Evolutionary conservation across 257 asterid genomes (phyloP).

Genomic region (Paulownia fortunei): DNA sequence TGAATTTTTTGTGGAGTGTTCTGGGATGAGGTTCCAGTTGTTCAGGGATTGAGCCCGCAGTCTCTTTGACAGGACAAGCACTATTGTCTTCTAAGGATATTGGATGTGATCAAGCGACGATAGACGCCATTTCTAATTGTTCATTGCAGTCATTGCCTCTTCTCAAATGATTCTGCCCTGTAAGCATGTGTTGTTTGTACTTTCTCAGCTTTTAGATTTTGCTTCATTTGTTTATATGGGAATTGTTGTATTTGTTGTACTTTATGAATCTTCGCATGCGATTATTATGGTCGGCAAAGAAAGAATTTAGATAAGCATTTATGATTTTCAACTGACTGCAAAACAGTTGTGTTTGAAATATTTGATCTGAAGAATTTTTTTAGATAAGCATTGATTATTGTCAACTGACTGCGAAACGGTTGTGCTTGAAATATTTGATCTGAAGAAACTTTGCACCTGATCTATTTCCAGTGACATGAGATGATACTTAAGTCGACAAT

Average conservation of each 20-base stretch:
- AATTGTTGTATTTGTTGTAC: slow-evolving; percentile 52
- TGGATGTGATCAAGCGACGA: slow-evolving; percentile 33
- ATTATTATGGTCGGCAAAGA: slow-evolving; percentile 37
- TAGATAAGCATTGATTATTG: not conserved
- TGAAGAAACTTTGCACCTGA: slow-evolving; percentile 9
- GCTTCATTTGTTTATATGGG: slow-evolving; percentile 61
- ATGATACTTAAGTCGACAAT: not conserved
- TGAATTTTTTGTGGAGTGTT: slow-evolving; percentile 63
- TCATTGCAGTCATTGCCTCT: slow-evolving; percentile 51
- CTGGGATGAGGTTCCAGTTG: slow-evolving; percentile 53
- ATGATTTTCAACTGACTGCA: slow-evolving; percentile 9
- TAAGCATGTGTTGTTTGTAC: slow-evolving; percentile 69
- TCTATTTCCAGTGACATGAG: not conserved
- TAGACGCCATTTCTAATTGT: slow-evolving; percentile 30
- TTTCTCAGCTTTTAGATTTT: slow-evolving; percentile 49
- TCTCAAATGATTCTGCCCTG: slow-evolving; percentile 66
- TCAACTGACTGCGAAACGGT: slow-evolving; percentile 19
- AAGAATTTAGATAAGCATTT: slow-evolving; percentile 27
- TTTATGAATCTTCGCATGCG: slow-evolving; percentile 35
- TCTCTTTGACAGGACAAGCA: slow-evolving; percentile 16
- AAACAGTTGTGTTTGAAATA: not conserved
- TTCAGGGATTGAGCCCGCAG: slow-evolving; percentile 33
- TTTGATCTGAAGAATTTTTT: slow-evolving; percentile 20
- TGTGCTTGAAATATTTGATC: slow-evolving; percentile 15
- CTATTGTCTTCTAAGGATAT: slow-evolving; percentile 26